Percentiles rank a stretch among this genome's conserved stretches.
Evolutionary conservation across 176 grass and related monocot genomes (phyloP).

Genomic region (bread wheat (Triticum aestivum)): IWGSC_CS_RefSeq_v2.1 NC_057806.1:382537017-382537516

Average conservation of each 20-base stretch:
- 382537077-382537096: not conserved
- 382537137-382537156: not conserved
- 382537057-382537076: not conserved
- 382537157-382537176: not conserved
- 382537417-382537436: not conserved
- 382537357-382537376: not conserved
- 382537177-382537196: not conserved
- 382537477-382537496: not conserved
- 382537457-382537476: not conserved
- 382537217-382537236: not conserved
- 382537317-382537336: not conserved
- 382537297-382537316: not conserved
- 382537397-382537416: not conserved
- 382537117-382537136: not conserved
- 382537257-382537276: not conserved
- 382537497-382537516: not conserved
- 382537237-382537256: not conserved
- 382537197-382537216: not conserved
- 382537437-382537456: not conserved
- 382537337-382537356: not conserved
- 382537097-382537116: not conserved
- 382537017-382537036: not conserved
- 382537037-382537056: not conserved
- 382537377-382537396: not conserved
- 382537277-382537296: not conserved